phyloP scores from a whole-genome alignment of 2,329 filamentous ascomycete species.

The Aspergillus candidus region DNA sequence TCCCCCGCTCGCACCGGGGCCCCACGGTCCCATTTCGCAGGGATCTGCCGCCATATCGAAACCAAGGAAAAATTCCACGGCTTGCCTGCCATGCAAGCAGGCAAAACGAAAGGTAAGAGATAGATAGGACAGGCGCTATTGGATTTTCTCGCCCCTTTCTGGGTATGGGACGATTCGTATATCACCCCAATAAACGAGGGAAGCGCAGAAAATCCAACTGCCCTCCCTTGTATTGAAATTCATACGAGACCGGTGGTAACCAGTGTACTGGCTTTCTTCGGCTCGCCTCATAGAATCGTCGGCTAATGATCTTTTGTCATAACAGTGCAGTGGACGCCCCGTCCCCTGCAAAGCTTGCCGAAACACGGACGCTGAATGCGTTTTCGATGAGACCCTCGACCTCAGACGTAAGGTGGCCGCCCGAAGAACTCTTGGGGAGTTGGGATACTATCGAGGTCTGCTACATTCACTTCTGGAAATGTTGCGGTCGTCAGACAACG shows the following conservation, averaged over 20 bases:
- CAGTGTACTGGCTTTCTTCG: conserved; percentile 3
- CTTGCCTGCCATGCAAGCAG: conserved; percentile 30
- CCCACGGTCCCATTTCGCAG: conserved; percentile 15
- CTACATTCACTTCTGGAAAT: conserved; percentile 25
- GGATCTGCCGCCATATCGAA: conserved; percentile 18
- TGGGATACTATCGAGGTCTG: conserved; percentile 29
- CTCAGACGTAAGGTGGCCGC: conserved; percentile 32
- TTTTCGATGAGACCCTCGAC: conserved; percentile 33
- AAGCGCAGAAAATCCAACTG: too few species aligned
- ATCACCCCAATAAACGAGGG: too few species aligned
- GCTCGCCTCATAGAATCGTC: too few species aligned
- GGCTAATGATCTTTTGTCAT: background rate
- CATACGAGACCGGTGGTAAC: background rate
- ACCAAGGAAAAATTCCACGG: conserved; percentile 33
- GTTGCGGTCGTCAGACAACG: conserved; percentile 21
- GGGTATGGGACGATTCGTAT: too few species aligned
- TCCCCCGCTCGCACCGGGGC: conserved; percentile 23
- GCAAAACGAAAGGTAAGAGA: conserved; percentile 32
- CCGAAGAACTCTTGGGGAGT: conserved; percentile 31
- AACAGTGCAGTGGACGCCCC: conserved; percentile 31
- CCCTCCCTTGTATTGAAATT: background rate
- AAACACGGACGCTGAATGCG: conserved; percentile 24
- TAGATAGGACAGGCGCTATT: background rate
- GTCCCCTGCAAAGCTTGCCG: conserved; percentile 33
- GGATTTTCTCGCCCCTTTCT: too few species aligned